phyloP scores from a whole-genome alignment of 2,329 filamentous ascomycete species.

The Cryphonectria radicalis region DNA sequence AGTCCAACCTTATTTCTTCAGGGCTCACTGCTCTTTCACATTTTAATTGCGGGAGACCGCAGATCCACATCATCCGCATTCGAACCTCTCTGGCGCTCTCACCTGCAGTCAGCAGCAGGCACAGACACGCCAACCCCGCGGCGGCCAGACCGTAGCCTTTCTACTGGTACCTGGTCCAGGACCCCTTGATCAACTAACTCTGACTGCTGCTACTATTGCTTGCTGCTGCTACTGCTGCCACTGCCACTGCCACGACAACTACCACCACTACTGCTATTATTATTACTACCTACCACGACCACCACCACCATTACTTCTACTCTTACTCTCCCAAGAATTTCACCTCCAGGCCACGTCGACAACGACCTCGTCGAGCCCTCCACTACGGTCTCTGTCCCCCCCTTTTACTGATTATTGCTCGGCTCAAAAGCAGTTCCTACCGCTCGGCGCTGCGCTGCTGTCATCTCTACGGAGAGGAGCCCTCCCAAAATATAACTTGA shows the following conservation, averaged over 20 bases:
- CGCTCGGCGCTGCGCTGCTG: conserved; percentile 8
- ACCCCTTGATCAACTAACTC: conserved; percentile 3
- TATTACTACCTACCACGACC: background rate
- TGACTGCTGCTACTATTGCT: background rate
- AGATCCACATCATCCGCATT: background rate
- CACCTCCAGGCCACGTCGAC: background rate
- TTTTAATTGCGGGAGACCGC: conserved; percentile 9
- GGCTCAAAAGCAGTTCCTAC: conserved; percentile 5
- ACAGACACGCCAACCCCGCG: conserved; percentile 16
- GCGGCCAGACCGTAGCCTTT: conserved; percentile 15
- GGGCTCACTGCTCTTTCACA: conserved; percentile 2
- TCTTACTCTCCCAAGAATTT: background rate
- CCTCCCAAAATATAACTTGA: conserved; percentile 22
- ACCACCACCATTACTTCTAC: background rate
- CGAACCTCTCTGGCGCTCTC: background rate
- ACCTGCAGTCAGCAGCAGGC: conserved; percentile 11
- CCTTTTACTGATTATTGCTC: conserved; percentile 14
- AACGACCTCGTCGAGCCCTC: background rate
- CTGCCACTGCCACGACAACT: background rate
- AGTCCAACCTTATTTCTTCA: conserved; percentile 1
- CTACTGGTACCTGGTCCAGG: background rate
- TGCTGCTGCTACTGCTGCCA: background rate
- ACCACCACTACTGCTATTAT: background rate
- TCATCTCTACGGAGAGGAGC: background rate
- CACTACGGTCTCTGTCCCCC: background rate